These are phyloP conservation scores for Discostella pseudostelligera DNA, from an alignment of 108 stramenopile species.

Conservation along the genomic window DNA sequence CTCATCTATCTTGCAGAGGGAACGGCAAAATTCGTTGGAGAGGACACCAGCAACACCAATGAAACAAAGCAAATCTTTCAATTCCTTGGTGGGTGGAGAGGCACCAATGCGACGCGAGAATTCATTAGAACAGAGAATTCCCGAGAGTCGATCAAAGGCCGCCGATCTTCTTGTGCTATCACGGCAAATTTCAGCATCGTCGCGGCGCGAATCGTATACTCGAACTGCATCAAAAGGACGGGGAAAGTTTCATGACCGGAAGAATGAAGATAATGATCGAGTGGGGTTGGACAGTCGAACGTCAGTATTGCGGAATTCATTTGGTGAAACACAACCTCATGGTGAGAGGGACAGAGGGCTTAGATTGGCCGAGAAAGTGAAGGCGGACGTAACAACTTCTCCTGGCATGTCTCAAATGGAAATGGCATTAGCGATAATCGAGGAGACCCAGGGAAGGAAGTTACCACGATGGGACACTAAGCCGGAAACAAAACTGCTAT, in stretches of 20 bases:
- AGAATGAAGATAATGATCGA: background rate
- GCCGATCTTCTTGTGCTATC: conserved; percentile 7
- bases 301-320: background rate
- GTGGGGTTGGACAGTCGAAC: background rate
- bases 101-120: background rate
- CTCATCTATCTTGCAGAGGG: background rate
- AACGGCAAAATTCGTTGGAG: conserved; percentile 1
- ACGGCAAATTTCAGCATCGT: background rate
- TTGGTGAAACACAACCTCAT: background rate
- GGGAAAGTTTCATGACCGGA: background rate
- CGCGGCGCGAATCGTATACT: background rate
- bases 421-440: conserved; percentile 4
- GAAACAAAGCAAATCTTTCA: background rate
- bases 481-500: background rate
- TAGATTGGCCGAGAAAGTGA: background rate
- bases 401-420: background rate
- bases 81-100: background rate
- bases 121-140: background rate
- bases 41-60: background rate
- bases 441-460: conserved; percentile 5
- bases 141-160: background rate
- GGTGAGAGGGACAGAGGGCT: background rate
- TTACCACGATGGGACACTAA: background rate
- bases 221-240: background rate
- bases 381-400: too few species aligned